Evolutionary conservation across 2,329 filamentous ascomycete species (phyloP).

Genomic region (Verticillium nonalfalfae): DNA sequence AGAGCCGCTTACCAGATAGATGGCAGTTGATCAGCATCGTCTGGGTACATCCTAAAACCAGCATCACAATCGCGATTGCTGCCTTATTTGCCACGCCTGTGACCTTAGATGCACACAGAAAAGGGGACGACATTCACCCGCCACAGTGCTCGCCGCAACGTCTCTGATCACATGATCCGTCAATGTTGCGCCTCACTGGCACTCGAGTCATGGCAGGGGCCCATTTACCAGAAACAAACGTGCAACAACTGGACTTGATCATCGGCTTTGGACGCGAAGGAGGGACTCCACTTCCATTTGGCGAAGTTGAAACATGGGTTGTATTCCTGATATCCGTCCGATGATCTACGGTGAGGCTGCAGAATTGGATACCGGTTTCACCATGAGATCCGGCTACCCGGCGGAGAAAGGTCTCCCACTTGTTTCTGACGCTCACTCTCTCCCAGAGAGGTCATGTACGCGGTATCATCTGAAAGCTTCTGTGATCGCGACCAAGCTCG

Average conservation of each 20-base stretch:
- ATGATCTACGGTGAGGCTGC: background rate
- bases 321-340: background rate
- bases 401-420: background rate
- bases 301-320: background rate
- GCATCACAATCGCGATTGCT: background rate
- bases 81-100: background rate
- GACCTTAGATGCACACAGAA: background rate
- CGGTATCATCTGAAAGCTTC: too few relatives aligned
- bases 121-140: background rate
- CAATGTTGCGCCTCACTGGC: background rate
- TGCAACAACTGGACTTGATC: background rate
- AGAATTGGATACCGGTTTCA: background rate
- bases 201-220: background rate
- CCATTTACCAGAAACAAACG: background rate
- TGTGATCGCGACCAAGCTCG: too few relatives aligned
- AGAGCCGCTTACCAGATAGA: too few relatives aligned
- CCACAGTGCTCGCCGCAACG: background rate
- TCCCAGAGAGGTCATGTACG: background rate
- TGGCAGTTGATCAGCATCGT: too few relatives aligned
- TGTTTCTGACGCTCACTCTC: too few relatives aligned
- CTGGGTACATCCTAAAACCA: background rate
- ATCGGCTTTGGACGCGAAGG: background rate
- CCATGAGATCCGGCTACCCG: background rate
- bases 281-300: background rate
- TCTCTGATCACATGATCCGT: background rate